Base-by-base conservation (phyloP, 768 basidiomycete genomes). In the Leccinum longicurvipes region DNA sequence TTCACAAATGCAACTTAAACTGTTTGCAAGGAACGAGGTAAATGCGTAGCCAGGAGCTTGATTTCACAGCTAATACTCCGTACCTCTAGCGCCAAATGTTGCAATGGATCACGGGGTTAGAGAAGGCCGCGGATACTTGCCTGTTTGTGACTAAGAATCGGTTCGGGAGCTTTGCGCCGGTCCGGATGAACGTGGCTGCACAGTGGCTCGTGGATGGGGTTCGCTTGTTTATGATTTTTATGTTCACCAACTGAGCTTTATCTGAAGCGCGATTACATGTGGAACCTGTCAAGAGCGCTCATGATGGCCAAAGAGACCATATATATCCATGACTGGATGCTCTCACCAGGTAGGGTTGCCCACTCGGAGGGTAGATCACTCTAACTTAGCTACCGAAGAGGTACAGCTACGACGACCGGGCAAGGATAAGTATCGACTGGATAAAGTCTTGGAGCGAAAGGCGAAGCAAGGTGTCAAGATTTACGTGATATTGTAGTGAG, bases 131-230 rank as follows among this genome's bases (percentile, higher is more conserved):
- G 1, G 78, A 81, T 17, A 79, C 82, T 25, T 91, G 86, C n/a
- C 83, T 85, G 55, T 98, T 89, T 75, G 82, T 83, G 6, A 81
- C 85, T 15, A 77, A 77, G 32, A 93, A 98, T 69, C 77, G 95
- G n/a, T 98, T 97, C 68, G 89, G 86, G 57, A 94, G 91, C 56
- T 99, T 96, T 72, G 87, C 96, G 5, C 96, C 96, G 1, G 88
- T 98, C 51, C 81, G 96, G 29, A 72, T 89, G 63, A 95, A 98
- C 64, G 95, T 95, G 5, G 89, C 94, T 24, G 91, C 95, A 5
- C 95, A 98, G 64, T 99, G 96, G 96, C 84, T 99, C 3, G 94
- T 98, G 17, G 96, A 99, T 71, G 96, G 96, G 17, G 92, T 95
- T 59, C 67, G 89, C 77, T 9, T 57, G 4, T 42, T 36, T 19